Conservation (phyloP, 2,329 filamentous ascomycete species). For the Verticillium nonalfalfae region DNA sequence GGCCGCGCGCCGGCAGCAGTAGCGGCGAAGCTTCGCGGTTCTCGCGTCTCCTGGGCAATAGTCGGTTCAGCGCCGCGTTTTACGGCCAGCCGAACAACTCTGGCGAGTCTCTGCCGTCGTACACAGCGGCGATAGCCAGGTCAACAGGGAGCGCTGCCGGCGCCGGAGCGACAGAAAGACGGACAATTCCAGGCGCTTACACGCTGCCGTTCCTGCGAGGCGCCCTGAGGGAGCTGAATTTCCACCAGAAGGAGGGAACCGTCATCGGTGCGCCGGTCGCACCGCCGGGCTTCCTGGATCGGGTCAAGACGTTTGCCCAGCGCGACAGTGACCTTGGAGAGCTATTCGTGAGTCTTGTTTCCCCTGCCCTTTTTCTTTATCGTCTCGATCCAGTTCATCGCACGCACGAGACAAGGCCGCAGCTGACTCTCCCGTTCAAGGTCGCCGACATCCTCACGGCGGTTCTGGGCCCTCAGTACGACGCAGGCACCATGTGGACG, state of each 20-base stretch:
- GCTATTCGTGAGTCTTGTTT: constrained; percentile 1
- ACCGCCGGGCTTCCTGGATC: constrained; percentile 2
- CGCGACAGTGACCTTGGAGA: constrained; percentile 3
- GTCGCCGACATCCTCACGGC: constrained; percentile 4
- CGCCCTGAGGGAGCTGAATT: constrained; percentile 2
- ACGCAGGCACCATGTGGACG: constrained; percentile 3
- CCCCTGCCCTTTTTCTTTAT: no score
- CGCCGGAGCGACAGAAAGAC: not conserved
- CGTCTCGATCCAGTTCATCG: no score
- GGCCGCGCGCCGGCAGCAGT: not conserved
- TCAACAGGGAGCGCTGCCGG: not conserved
- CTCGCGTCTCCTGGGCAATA: constrained; percentile 1
- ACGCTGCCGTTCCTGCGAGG: constrained; percentile 1
- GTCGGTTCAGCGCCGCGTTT: constrained; percentile 2
- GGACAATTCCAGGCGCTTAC: not conserved
- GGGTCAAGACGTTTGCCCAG: not conserved
- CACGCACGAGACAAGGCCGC: not conserved
- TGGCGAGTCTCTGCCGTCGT: constrained; percentile 1
- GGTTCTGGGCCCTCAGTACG: constrained; percentile 3
- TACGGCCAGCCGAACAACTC: not conserved
- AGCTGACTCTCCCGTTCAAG: not conserved
- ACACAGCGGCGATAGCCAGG: constrained; percentile 1
- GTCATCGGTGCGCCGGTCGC: not conserved
- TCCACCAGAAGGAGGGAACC: not conserved
- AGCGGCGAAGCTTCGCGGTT: not conserved